Percentiles rank a stretch among this genome's conserved stretches.
Evolutionary conservation across 2,329 filamentous ascomycete species (phyloP).

Genomic region (Orbilia brochopaga): DNA sequence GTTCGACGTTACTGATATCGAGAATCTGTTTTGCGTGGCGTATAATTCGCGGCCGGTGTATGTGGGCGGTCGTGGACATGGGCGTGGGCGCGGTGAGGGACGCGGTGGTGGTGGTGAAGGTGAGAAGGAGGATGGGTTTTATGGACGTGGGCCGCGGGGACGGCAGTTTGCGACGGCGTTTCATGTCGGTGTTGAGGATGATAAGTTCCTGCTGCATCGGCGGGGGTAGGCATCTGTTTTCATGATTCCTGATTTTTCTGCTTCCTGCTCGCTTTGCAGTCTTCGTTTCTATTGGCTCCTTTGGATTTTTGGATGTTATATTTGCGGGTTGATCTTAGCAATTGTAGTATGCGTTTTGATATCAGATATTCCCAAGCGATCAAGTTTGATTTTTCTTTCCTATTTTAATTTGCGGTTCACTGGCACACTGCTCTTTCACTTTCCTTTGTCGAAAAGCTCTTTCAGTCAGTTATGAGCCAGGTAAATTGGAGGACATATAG

Average conservation of each 20-base stretch:
- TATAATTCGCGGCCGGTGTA: slow-evolving; percentile 27
- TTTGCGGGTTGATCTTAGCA: no score
- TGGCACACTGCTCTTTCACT: no score
- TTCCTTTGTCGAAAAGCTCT: no score
- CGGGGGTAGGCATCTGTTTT: no score
- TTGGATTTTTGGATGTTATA: no score
- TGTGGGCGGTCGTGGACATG: slow-evolving; percentile 1
- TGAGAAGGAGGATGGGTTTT: slow-evolving; percentile 21
- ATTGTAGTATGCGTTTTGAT: no score
- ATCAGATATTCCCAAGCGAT: no score
- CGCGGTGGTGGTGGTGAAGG: neutral
- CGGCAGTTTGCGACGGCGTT: slow-evolving; percentile 31
- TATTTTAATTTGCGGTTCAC: no score
- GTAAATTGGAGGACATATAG: no score
- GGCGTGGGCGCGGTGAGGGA: neutral
- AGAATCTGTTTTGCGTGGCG: slow-evolving; percentile 47
- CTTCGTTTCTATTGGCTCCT: neutral
- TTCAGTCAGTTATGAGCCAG: no score
- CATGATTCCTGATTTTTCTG: slow-evolving; percentile 3
- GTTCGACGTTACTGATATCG: slow-evolving; percentile 45
- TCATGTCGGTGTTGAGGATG: slow-evolving; percentile 35
- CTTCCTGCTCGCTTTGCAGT: neutral
- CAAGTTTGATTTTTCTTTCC: no score
- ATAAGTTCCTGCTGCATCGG: slow-evolving; percentile 28
- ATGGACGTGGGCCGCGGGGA: slow-evolving; percentile 34